Conservation (phyloP, 148 eudicot species). For the Fallopia convolvulus region DNA sequence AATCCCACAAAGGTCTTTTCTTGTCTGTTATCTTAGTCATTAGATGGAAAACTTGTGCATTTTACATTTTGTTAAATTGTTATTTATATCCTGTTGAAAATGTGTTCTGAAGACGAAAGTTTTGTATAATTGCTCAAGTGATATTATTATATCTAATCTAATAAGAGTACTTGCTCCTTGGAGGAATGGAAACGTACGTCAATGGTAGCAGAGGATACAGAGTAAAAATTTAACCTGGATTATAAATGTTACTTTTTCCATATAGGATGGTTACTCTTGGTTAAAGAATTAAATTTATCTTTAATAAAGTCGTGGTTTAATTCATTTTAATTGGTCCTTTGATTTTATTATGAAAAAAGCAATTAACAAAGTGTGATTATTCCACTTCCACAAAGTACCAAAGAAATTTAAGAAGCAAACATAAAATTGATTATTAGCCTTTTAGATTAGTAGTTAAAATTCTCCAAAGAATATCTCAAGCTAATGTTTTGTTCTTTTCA, state of each 20-base stretch:
- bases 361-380: not conserved
- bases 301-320: not conserved
- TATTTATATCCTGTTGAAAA: not conserved
- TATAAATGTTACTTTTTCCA: not conserved
- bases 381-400: not conserved
- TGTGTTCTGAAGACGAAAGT: not conserved
- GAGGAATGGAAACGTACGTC: not conserved
- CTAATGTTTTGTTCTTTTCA: conserved; percentile 28
- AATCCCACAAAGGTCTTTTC: conserved; percentile 80
- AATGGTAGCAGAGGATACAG: not conserved
- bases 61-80: not conserved
- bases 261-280: not conserved
- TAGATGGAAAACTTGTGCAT: not conserved
- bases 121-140: not conserved
- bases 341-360: not conserved
- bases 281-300: not conserved
- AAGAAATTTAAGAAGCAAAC: not conserved
- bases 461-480: not conserved
- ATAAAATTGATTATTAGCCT: not conserved
- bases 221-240: not conserved
- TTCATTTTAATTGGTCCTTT: not conserved
- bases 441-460: not conserved
- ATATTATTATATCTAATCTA: not conserved
- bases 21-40: not conserved
- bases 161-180: not conserved